These are phyloP conservation scores for Draba incana DNA, from an alignment of 345 rosid genomes.

Conservation along the genomic window DNA sequence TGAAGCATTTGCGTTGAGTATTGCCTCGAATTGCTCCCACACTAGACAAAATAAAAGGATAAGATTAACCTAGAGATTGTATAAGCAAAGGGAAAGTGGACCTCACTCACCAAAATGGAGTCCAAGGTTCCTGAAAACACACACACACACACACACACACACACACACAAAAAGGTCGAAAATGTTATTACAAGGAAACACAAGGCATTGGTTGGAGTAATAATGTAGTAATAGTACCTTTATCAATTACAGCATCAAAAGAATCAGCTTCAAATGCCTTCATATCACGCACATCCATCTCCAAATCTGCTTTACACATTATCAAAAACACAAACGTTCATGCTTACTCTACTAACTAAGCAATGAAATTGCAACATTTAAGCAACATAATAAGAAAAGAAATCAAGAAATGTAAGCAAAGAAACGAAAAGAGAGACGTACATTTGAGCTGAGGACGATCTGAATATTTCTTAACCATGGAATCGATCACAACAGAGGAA, in stretches of 20 bases:
- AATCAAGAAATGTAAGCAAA: conserved; percentile 18
- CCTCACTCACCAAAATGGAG: conserved; percentile 76
- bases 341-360: no score
- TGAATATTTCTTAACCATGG: conserved; percentile 65
- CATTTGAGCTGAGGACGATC: conserved; percentile 71
- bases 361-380: background rate
- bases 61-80: background rate
- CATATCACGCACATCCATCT: conserved; percentile 89
- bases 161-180: background rate
- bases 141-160: conserved; percentile 10
- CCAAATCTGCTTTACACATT: conserved; percentile 57
- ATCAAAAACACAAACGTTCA: conserved; percentile 14
- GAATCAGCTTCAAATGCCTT: conserved; percentile 58
- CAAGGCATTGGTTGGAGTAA: background rate
- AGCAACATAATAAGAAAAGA: background rate
- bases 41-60: conserved; percentile 47
- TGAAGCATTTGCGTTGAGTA: conserved; percentile 73
- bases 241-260: conserved; percentile 78
- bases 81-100: conserved; percentile 6
- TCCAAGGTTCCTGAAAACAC: conserved; percentile 77
- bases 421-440: conserved; percentile 15
- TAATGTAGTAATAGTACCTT: conserved; percentile 49
- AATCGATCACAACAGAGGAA: conserved; percentile 70
- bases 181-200: conserved; percentile 8
- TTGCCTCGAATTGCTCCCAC: conserved; percentile 72